phyloP scores from a whole-genome alignment of 768 basidiomycete species.

The Suillus alpinus region DNA sequence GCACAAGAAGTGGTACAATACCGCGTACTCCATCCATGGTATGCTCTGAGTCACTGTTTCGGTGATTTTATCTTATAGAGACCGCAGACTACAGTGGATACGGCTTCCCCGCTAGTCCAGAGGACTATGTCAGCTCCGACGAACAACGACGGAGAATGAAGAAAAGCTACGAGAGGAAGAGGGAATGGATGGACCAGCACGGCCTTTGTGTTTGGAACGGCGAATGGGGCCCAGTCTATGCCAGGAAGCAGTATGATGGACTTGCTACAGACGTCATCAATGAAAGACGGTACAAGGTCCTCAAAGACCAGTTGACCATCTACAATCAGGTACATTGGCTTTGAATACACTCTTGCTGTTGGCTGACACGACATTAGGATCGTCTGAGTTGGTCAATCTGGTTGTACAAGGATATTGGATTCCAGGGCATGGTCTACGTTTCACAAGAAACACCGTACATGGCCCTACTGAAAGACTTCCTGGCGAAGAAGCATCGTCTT shows the following conservation, averaged over 20 bases:
- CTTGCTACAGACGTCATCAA: conserved; percentile 65
- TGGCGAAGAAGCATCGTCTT: conserved; percentile 75
- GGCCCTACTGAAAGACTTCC: conserved; percentile 63
- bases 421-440: conserved; percentile 81
- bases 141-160: conserved; percentile 51
- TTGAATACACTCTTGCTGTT: background rate
- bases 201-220: conserved; percentile 75
- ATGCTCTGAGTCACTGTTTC: conserved; percentile 5
- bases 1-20: conserved; percentile 63
- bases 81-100: conserved; percentile 37
- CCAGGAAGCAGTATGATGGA: conserved; percentile 57
- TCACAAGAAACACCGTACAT: conserved; percentile 70
- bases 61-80: background rate
- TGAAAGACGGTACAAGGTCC: conserved; percentile 56
- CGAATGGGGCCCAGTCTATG: conserved; percentile 84
- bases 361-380: conserved; percentile 36
- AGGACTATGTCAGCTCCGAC: conserved; percentile 50
- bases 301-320: conserved; percentile 71
- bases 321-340: conserved; percentile 51
- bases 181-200: conserved; percentile 71
- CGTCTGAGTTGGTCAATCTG: conserved; percentile 81
- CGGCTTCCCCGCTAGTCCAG: conserved; percentile 64
- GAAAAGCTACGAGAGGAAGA: conserved; percentile 68
- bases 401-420: conserved; percentile 86
- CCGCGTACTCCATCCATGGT: conserved; percentile 78